Percentiles rank a stretch among this genome's conserved stretches.
Conservation (phyloP, 352 stramenopile genomes). For the Globisporangium takayamanum region DNA sequence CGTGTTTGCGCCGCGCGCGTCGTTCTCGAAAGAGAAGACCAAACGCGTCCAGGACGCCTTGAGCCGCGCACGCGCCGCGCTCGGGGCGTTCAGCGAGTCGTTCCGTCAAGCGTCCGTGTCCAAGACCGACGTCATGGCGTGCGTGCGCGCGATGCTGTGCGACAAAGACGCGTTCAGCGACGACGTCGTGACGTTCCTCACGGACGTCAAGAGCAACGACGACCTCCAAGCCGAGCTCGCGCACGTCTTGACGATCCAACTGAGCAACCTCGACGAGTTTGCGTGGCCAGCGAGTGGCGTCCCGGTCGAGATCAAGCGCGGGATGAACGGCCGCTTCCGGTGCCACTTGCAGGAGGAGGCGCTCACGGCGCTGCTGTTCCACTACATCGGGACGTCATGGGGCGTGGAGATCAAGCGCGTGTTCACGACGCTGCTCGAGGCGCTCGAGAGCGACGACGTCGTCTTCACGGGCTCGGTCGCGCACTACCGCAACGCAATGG, state of each 20-base stretch:
- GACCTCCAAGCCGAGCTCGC: slow-evolving; percentile 32
- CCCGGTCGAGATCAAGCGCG: slow-evolving; percentile 28
- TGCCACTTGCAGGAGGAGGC: slow-evolving; percentile 37
- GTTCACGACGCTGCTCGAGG: slow-evolving; percentile 20
- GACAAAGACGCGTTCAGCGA: slow-evolving; percentile 24
- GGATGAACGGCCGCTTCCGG: slow-evolving; percentile 40
- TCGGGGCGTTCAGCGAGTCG: slow-evolving; percentile 20
- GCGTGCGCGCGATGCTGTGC: slow-evolving; percentile 23
- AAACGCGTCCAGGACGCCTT: slow-evolving; percentile 21
- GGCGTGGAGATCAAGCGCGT: slow-evolving; percentile 18
- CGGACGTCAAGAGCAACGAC: slow-evolving; percentile 23
- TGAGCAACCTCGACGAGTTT: slow-evolving; percentile 39
- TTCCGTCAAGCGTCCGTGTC: slow-evolving; percentile 21
- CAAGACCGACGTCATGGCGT: slow-evolving; percentile 18
- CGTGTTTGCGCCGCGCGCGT: slow-evolving; percentile 25
- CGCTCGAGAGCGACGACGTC: slow-evolving; percentile 11
- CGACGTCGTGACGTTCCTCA: slow-evolving; percentile 30
- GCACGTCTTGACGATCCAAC: slow-evolving; percentile 40
- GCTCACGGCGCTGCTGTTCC: slow-evolving; percentile 39
- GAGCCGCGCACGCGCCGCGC: slow-evolving; percentile 5
- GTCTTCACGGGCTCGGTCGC: slow-evolving; percentile 1
- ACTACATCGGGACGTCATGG: slow-evolving; percentile 37
- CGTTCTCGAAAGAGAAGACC: slow-evolving; percentile 19
- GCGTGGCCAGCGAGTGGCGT: slow-evolving; percentile 28
- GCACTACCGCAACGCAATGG: slow-evolving; percentile 11